Evolutionary conservation across 108 stramenopile genomes (phyloP), one percentile per base, ranked within the genome.

Genomic region (Discostella pseudostelligera): DNA sequence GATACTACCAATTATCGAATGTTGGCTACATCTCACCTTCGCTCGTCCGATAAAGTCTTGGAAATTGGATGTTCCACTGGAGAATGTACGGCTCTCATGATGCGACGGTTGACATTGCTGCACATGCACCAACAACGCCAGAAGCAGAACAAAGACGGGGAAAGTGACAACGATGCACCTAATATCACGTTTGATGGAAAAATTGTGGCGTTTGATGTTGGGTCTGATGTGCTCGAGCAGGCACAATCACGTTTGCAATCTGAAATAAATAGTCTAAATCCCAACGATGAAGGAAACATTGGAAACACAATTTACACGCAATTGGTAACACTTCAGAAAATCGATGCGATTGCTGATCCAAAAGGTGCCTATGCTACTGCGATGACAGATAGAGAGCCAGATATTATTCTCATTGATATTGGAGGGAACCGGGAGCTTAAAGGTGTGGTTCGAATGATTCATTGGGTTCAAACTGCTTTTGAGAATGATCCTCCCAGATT

Each of bases 31-130:
- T 72, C 84, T 50, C 84, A 84, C 21, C 19, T 79, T 24, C 70
- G 62, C 12, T 29, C 68, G 16, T 39, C n/a, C 8, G 91, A 93
- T 51, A 42, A 60, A 20, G 83, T 93, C 8, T 68, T 93, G 61
- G 92, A 93, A 65, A 84, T 93, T 62, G 92, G 92, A 24, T 93
- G 92, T 56, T 90, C 88, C 1, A 87, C 84, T 36, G 92, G 92
- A 32, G 83, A 82, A 70, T 81, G 83, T 50, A 77, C 72, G 47
- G 56, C 53, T 32, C 25, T 67, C 25, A 39, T 72, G 40, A 24
- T 62, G 44, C 54, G 65, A 61, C 80, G 42, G n/a, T 55, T 88
- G 82, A 72, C 65, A 19, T 61, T 70, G 53, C 56, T 70, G 0
- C 47, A 63, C 20, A 21, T 26, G 22, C 48, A 62, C 25, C 25